Base-by-base conservation (phyloP, 768 basidiomycete genomes). In the Leucosporidium yakuticum region DNA sequence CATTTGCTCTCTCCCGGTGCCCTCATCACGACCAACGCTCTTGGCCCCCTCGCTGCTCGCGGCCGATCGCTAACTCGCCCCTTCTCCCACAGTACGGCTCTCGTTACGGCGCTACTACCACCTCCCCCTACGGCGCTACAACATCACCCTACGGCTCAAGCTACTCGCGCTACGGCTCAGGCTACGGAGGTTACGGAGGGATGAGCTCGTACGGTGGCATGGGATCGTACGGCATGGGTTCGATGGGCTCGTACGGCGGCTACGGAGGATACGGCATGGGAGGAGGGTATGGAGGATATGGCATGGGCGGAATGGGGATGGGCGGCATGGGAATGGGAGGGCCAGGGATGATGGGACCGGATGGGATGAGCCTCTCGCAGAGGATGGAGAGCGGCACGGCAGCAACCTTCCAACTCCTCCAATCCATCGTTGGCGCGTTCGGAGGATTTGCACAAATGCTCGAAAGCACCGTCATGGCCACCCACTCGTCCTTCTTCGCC, bases 401-500 rank as follows among this genome's bases (percentile, higher is more conserved):
- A 63, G 88, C 90, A 65, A 97, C 95, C 4, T 99, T 99, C 76
- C 84, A 88, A 34, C 86, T 99, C 65, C 82, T 99, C 34, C 93
- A 97, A 74, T 90, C 89, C 17, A 88, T 99, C 77, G 95, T 99
- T 55, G 90, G 91, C 75, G 96, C 94, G 6, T 95, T 98, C 80
- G 83, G 87, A 0, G 94, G 94, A 29, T 87, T 99, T 69, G 88
- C 95, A 0, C 95, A 98, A 78, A 94, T 99, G 86, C 87, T 99
- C 76, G 95, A 98, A 79, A 88, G 86, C 44, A 98, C 95, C 8
- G 97, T 95, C 80, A 90, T 97, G 88, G 95, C 95, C 4, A 74
- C 76, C 15, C 76, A 76, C 61, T 74, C 73, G 44, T 61, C 53
- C n/a, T 77, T 78, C 71, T 78, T 77, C 36, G 77, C 77, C 65